phyloP scores from a whole-genome alignment of 2,329 filamentous ascomycete species.

The Diaporthe sp. region DNA sequence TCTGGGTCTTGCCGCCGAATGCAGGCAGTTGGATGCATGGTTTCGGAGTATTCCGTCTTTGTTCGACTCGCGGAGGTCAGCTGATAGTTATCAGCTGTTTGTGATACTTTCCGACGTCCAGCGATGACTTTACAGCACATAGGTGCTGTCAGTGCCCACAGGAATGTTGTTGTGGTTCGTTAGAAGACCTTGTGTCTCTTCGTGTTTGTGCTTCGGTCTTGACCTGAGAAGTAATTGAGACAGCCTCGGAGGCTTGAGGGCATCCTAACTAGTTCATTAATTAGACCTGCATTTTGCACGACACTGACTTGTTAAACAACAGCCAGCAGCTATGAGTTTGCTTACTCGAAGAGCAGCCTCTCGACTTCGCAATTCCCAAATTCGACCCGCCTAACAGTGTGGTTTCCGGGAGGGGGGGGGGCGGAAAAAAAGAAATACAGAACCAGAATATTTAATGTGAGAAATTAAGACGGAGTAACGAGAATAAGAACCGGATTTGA shows the following conservation, averaged over 20 bases:
- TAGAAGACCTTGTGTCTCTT: no score
- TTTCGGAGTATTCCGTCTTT: not conserved
- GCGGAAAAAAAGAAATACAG: no score
- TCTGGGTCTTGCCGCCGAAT: not conserved
- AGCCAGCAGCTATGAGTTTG: no score
- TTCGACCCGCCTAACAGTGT: no score
- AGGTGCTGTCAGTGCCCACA: no score
- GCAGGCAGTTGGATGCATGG: not conserved
- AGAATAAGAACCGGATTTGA: not conserved
- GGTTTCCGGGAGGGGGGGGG: not conserved
- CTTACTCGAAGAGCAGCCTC: not conserved
- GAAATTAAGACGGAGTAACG: not conserved
- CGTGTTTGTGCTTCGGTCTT: not conserved
- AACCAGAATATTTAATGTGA: not conserved
- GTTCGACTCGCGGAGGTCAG: constrained; percentile 1
- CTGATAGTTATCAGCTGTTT: not conserved
- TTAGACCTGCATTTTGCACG: not conserved
- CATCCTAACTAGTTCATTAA: not conserved
- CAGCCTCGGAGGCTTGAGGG: no score
- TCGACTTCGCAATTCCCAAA: no score
- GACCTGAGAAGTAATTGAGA: not conserved
- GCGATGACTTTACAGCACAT: no score
- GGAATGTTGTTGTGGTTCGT: no score
- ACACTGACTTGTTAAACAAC: not conserved
- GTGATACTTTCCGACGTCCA: no score